Conservation (phyloP, 192 early-diverging fungal species). For the Cladochytrium replicatum region DNA sequence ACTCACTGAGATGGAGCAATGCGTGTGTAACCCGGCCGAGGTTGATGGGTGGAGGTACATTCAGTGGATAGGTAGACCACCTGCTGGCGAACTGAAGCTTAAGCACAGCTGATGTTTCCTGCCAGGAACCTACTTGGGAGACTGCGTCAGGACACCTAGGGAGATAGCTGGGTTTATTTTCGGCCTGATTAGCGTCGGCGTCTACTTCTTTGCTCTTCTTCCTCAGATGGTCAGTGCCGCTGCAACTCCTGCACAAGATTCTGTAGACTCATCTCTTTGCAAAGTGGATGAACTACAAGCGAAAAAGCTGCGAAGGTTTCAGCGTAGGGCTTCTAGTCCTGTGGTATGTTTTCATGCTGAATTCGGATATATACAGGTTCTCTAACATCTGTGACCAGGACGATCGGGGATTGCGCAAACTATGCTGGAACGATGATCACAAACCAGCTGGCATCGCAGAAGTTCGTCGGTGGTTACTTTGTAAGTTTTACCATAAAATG, state of each 20-base stretch:
- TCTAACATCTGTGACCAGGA: too few relatives aligned
- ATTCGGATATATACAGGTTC: too few relatives aligned
- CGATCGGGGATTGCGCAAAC: slow-evolving; percentile 19
- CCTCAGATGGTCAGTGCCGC: slow-evolving; percentile 33
- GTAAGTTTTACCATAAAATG: too few relatives aligned
- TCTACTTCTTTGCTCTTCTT: slow-evolving; percentile 27
- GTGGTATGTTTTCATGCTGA: too few relatives aligned
- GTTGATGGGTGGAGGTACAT: too few relatives aligned
- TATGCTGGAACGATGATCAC: slow-evolving; percentile 35
- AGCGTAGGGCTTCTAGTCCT: slow-evolving; percentile 28
- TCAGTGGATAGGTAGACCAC: too few relatives aligned
- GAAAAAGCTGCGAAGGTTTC: slow-evolving; percentile 28
- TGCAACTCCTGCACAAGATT: too few relatives aligned
- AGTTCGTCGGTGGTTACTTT: slow-evolving; percentile 27
- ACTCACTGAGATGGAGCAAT: too few relatives aligned
- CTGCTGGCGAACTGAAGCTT: too few relatives aligned
- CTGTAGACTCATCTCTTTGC: too few relatives aligned
- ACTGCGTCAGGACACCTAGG: slow-evolving; percentile 32
- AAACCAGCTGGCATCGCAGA: slow-evolving; percentile 32
- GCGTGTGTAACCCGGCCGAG: too few relatives aligned
- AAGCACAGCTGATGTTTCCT: too few relatives aligned
- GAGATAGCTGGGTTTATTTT: slow-evolving; percentile 22
- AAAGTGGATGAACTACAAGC: slow-evolving; percentile 33
- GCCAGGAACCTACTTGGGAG: slow-evolving; percentile 31
- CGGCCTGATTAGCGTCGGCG: slow-evolving; percentile 20